These are phyloP conservation scores for Climacium dendroides DNA, from an alignment of 225 moss, liverwort and hornwort species.

Conservation along the genomic window DNA sequence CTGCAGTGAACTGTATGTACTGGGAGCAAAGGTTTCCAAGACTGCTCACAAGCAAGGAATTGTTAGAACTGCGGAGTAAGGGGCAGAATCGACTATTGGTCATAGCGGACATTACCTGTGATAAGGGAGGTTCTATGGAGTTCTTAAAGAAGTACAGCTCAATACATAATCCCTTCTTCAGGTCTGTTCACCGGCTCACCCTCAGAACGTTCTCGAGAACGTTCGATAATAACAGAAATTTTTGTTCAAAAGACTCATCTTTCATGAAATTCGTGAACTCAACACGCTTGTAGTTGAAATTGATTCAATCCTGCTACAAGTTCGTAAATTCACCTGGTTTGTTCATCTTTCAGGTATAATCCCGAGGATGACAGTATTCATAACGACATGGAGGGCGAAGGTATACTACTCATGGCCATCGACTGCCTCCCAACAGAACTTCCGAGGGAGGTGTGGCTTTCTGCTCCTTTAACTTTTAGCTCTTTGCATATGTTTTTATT, in stretches of 20 bases:
- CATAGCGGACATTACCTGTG: constrained; percentile 85
- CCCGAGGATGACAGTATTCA: constrained; percentile 54
- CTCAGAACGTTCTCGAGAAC: not conserved
- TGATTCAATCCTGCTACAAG: not conserved
- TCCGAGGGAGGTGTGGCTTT: constrained; percentile 60
- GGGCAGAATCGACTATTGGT: constrained; percentile 37
- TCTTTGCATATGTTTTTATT: not conserved
- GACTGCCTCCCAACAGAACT: constrained; percentile 93
- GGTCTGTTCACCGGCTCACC: constrained; percentile 16
- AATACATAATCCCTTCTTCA: constrained; percentile 71
- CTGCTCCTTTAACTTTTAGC: not conserved
- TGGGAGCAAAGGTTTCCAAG: constrained; percentile 94
- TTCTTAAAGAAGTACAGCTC: constrained; percentile 56
- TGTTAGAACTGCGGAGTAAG: constrained; percentile 30
- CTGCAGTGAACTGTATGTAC: constrained; percentile 94
- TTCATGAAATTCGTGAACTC: not conserved
- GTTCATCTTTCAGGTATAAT: constrained; percentile 34
- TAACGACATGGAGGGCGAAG: constrained; percentile 73
- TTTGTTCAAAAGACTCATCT: not conserved
- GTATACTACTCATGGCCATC: constrained; percentile 63
- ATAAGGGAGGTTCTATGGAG: constrained; percentile 77
- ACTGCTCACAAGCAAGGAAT: constrained; percentile 55
- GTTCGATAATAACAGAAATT: not conserved
- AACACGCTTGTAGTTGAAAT: not conserved
- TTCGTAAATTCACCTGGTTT: not conserved